These are phyloP conservation scores for Leccinum obscurum DNA, from an alignment of 768 basidiomycete genomes.

Conservation along the genomic window DNA sequence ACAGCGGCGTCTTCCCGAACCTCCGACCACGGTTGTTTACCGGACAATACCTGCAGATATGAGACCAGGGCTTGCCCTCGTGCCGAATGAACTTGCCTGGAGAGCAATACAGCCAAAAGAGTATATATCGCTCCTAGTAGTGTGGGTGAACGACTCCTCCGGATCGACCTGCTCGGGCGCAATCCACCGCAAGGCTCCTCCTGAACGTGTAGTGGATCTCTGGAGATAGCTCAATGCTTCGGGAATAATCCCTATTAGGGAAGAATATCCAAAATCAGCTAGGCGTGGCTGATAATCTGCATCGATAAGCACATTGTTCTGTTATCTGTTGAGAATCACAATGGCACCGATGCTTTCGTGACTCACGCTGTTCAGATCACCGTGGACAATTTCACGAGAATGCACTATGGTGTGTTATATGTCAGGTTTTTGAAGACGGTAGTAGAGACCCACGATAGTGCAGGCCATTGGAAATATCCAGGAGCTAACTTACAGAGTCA, in stretches of 20 bases:
- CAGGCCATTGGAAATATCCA: too few relatives aligned
- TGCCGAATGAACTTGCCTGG: not conserved
- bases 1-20: not conserved
- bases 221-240: not conserved
- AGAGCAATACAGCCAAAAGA: not conserved
- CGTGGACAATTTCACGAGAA: not conserved
- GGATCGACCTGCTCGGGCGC: not conserved
- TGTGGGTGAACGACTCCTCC: not conserved
- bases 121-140: not conserved
- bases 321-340: not conserved
- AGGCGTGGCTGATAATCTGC: not conserved
- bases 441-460: too few relatives aligned
- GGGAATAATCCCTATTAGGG: not conserved
- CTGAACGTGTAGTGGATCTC: not conserved
- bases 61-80: not conserved
- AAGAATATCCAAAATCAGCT: not conserved
- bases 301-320: conserved; percentile 7
- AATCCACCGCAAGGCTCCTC: not conserved
- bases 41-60: not conserved
- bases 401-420: too few relatives aligned
- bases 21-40: not conserved
- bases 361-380: not conserved
- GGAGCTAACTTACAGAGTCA: too few relatives aligned
- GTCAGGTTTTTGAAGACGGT: too few relatives aligned
- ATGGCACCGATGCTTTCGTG: not conserved